Base-by-base conservation (phyloP, 257 asterid species). In the Primulina eburnea region DNA sequence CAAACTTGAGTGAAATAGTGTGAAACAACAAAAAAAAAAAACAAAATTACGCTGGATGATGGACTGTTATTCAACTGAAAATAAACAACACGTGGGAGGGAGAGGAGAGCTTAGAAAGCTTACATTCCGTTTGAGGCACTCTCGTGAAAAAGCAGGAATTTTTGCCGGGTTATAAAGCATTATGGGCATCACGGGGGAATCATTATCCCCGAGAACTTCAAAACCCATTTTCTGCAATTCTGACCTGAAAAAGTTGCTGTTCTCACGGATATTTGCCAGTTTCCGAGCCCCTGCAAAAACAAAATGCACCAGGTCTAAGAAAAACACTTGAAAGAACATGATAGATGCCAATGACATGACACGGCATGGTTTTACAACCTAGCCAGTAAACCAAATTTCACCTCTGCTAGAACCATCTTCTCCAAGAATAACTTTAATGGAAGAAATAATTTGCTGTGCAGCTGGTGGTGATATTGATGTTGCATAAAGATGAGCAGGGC, bases 341-440 rank as follows among this genome's bases (percentile, higher is more conserved):
- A 11, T 67, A 57, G 56, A 57, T 2, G 62, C 21, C 50, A 71
- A 68, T 6, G 10, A 40, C 55, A 62, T 6, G 4, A 28, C 30
- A 28, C 8, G 24, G 21, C 38, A 77, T 20, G 57, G 32, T 28
- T 17, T 59, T 57, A 28, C 58, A 57, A 72, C 69, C n/a, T 30
- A 50, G 75, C 65, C 65, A 74, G 52, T 9, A 67, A 58, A 73
- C 50, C 62, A 52, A 55, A 69, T 75, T 80, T 58, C 75, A 90
- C 99, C 97, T 89, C 99, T 82, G 79, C 88, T 86, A 78, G 99
- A 85, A 73, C 99, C 97, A 78, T 93, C 99, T 78, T 93, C 99
- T 76, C 99, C 99, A 76, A 87, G 95, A 81, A 93, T 72, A 81
- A 93, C 99, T 82, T 81, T 76, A 76, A 93, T 77, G 68, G 99